phyloP scores from a whole-genome alignment of 768 basidiomycete genomes.

The Pleurotus salmoneostramineus region DNA sequence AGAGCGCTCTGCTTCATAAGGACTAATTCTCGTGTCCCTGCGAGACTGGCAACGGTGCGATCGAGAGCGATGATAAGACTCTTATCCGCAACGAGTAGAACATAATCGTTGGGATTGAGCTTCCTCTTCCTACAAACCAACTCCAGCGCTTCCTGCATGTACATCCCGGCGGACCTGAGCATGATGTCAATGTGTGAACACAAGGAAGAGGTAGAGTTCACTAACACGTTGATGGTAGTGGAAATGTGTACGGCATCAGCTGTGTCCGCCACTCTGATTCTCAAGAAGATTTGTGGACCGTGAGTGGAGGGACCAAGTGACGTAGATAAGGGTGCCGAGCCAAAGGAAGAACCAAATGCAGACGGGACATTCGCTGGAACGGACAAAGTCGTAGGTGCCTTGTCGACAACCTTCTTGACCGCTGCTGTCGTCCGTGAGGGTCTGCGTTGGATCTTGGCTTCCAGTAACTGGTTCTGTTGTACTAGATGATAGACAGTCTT shows the following conservation, averaged over 20 bases:
- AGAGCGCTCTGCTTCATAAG: constrained; percentile 79
- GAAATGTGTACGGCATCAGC: constrained; percentile 82
- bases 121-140: constrained; percentile 71
- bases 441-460: constrained; percentile 77
- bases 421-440: constrained; percentile 62
- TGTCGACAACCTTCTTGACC: constrained; percentile 50
- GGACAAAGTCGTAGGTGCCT: constrained; percentile 34
- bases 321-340: constrained; percentile 53
- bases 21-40: constrained; percentile 80
- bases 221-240: constrained; percentile 90
- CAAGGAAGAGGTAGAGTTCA: constrained; percentile 5
- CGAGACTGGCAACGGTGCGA: constrained; percentile 92
- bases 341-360: constrained; percentile 37
- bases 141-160: constrained; percentile 94
- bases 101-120: constrained; percentile 77
- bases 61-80: constrained; percentile 87
- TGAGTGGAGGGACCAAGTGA: constrained; percentile 69
- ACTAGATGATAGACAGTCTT: constrained; percentile 30
- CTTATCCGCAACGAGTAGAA: constrained; percentile 64
- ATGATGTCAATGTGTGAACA: not conserved
- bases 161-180: constrained; percentile 84
- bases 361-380: constrained; percentile 31
- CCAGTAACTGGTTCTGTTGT: constrained; percentile 77
- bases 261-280: constrained; percentile 76
- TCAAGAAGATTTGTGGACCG: constrained; percentile 80